phyloP scores from a whole-genome alignment of 2,329 filamentous ascomycete genomes.

The Pseudogymnoascus sp. region DNA sequence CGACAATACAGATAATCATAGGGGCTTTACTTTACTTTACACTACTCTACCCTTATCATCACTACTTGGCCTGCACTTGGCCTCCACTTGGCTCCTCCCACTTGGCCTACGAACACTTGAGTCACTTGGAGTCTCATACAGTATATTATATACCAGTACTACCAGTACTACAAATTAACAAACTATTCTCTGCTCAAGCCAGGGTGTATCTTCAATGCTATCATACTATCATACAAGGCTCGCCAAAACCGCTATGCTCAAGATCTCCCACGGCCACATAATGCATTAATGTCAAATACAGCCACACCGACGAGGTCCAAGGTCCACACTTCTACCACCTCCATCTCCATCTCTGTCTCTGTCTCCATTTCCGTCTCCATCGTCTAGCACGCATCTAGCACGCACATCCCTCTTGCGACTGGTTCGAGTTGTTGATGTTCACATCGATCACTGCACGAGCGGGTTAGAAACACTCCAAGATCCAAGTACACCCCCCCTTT shows the following conservation, averaged over 20 bases:
- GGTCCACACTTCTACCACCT: background rate
- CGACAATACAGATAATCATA: background rate
- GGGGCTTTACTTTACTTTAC: background rate
- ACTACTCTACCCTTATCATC: background rate
- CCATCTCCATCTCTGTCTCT: background rate
- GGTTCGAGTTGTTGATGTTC: constrained; percentile 67
- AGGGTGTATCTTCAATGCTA: constrained; percentile 19
- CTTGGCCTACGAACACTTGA: background rate
- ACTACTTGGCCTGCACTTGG: background rate
- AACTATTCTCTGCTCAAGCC: constrained; percentile 16
- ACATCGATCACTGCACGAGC: constrained; percentile 76
- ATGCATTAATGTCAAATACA: constrained; percentile 13
- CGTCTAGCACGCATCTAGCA: constrained; percentile 57
- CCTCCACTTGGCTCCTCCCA: background rate
- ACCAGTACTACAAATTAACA: constrained; percentile 19
- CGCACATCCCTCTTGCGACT: constrained; percentile 67
- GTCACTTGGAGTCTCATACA: background rate
- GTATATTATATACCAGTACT: constrained; percentile 10
- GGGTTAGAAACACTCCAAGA: background rate
- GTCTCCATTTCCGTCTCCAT: background rate
- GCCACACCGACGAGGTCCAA: constrained; percentile 18
- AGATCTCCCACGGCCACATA: constrained; percentile 22
- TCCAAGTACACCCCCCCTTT: background rate
- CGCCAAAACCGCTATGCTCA: constrained; percentile 29
- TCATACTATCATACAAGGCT: constrained; percentile 28